phyloP scores from a whole-genome alignment of 495 filamentous ascomycete species.

The Annulohypoxylon maeteangense region DNA sequence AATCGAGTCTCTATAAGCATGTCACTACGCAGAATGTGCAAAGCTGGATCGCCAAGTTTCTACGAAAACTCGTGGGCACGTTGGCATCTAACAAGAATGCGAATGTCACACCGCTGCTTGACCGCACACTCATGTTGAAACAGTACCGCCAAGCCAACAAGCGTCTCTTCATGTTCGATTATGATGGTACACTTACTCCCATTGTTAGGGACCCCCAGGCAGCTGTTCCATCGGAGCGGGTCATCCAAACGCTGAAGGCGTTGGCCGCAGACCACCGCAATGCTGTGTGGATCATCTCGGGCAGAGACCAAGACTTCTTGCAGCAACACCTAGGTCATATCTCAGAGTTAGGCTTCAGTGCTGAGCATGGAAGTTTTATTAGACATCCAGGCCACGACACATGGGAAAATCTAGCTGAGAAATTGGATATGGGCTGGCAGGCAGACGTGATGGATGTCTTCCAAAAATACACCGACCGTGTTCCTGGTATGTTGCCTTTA shows the following conservation, averaged over 20 bases:
- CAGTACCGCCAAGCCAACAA: conserved; percentile 76
- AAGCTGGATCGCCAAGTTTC: conserved; percentile 79
- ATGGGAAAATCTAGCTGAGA: conserved; percentile 89
- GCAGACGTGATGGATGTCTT: conserved; percentile 81
- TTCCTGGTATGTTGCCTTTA: conserved; percentile 67
- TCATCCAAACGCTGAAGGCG: conserved; percentile 79
- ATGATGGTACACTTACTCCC: conserved; percentile 96
- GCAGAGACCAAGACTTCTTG: conserved; percentile 89
- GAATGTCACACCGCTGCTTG: conserved; percentile 82
- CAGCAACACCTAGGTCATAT: conserved; percentile 89
- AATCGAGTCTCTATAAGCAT: conserved; percentile 77
- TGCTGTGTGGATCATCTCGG: conserved; percentile 97
- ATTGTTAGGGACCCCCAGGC: conserved; percentile 90
- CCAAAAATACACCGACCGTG: conserved; percentile 83
- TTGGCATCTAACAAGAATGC: conserved; percentile 78
- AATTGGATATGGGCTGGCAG: conserved; percentile 89
- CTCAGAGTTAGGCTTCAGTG: conserved; percentile 82
- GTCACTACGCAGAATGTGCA: conserved; percentile 86
- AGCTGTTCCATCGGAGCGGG: conserved; percentile 84
- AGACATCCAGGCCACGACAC: conserved; percentile 73
- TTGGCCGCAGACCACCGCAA: conserved; percentile 84
- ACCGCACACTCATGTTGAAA: conserved; percentile 72
- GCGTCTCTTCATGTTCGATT: conserved; percentile 97
- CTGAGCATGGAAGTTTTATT: conserved; percentile 96
- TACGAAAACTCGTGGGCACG: conserved; percentile 79